phyloP scores from a whole-genome alignment of 1,284 basidiomycete genomes.

The Sanghuangporus sanghuang region DNA sequence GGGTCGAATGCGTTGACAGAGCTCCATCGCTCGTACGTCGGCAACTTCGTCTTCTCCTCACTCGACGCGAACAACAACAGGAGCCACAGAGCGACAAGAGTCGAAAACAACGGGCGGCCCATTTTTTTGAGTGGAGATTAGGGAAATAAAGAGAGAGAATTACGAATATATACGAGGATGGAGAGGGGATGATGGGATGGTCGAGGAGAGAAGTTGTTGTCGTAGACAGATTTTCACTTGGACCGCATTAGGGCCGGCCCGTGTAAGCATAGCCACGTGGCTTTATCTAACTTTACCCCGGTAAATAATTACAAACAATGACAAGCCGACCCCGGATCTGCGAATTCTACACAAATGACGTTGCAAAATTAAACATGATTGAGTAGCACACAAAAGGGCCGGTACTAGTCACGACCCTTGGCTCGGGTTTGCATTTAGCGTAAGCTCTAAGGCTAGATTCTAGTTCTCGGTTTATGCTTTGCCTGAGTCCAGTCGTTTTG shows the following conservation, averaged over 20 bases:
- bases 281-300: background rate
- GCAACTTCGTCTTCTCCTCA: conserved; percentile 34
- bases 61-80: conserved; percentile 31
- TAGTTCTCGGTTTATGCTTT: too few relatives aligned
- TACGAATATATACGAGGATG: conserved; percentile 7
- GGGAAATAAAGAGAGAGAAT: background rate
- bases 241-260: conserved; percentile 8
- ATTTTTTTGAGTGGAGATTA: conserved; percentile 29
- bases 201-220: conserved; percentile 1
- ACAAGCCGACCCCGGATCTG: background rate
- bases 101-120: conserved; percentile 67
- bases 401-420: too few relatives aligned
- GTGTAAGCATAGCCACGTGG: background rate
- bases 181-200: background rate
- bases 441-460: too few relatives aligned
- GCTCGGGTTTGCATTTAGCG: too few relatives aligned
- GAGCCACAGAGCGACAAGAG: conserved; percentile 29
- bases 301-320: background rate
- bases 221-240: conserved; percentile 7
- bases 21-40: conserved; percentile 55
- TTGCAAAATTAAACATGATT: too few relatives aligned
- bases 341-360: too few relatives aligned
- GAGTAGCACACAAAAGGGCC: too few relatives aligned
- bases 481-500: too few relatives aligned
- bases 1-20: conserved; percentile 67